Percentiles rank a stretch among this genome's conserved stretches.
Conservation (phyloP, 768 basidiomycete species). For the Kwoniella bestiolae region DNA sequence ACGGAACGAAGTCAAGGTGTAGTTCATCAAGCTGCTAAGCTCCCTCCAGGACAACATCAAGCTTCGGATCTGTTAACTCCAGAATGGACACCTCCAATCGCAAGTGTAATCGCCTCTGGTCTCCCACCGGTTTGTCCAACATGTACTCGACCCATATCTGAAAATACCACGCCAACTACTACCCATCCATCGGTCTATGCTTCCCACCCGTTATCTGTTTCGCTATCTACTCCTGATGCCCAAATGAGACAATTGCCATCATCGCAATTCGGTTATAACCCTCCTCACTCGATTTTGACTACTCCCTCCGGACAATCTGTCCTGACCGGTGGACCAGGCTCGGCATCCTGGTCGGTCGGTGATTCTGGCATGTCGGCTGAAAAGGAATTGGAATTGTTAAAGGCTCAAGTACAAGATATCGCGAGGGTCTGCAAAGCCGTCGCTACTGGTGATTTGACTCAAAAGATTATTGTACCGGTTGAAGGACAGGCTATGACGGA, state of each 20-base stretch:
- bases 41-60: slow-evolving; percentile 21
- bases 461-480: slow-evolving; percentile 78
- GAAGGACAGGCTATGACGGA: slow-evolving; percentile 80
- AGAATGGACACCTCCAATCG: slow-evolving; percentile 46
- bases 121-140: slow-evolving; percentile 31
- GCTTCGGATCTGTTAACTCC: slow-evolving; percentile 34
- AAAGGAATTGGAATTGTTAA: slow-evolving; percentile 74
- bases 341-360: slow-evolving; percentile 38
- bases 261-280: neutral
- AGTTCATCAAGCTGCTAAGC: slow-evolving; percentile 12
- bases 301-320: slow-evolving; percentile 35
- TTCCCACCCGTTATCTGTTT: slow-evolving; percentile 36
- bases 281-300: slow-evolving; percentile 31
- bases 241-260: slow-evolving; percentile 21
- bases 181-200: slow-evolving; percentile 15
- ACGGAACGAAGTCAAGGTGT: slow-evolving; percentile 27
- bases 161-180: neutral
- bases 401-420: slow-evolving; percentile 82
- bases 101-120: neutral
- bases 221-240: slow-evolving; percentile 37
- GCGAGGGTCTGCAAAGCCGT: slow-evolving; percentile 81
- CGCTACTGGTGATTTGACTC: slow-evolving; percentile 72
- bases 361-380: slow-evolving; percentile 53
- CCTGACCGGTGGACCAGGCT: slow-evolving; percentile 35
- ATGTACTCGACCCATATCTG: slow-evolving; percentile 28